phyloP scores from a whole-genome alignment of 2,329 filamentous ascomycete genomes.

The Fusarium sp. region DNA sequence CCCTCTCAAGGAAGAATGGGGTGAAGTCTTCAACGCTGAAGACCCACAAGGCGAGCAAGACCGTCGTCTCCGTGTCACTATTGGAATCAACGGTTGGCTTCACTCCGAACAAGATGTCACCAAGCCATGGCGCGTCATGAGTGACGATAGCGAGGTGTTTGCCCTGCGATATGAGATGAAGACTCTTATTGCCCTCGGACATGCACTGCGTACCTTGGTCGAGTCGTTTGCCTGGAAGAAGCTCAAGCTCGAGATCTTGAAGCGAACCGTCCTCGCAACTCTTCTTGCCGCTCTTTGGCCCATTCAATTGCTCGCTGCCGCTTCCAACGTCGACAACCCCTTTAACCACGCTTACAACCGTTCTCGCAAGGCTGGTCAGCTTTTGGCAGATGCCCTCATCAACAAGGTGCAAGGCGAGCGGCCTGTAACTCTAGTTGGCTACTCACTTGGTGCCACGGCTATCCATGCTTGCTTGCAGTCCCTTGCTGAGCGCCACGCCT shows the following conservation, averaged over 20 bases:
- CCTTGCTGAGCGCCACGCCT: conserved; percentile 81
- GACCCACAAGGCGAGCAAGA: conserved; percentile 44
- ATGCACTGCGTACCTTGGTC: conserved; percentile 77
- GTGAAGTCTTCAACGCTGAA: conserved; percentile 39
- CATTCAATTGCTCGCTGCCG: conserved; percentile 73
- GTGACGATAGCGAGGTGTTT: conserved; percentile 81
- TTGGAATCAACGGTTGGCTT: conserved; percentile 91
- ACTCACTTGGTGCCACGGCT: conserved; percentile 83
- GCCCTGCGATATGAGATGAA: conserved; percentile 87
- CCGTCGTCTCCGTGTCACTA: conserved; percentile 78
- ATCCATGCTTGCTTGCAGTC: conserved; percentile 85
- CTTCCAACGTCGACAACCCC: conserved; percentile 81
- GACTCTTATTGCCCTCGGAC: conserved; percentile 80
- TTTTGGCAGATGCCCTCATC: conserved; percentile 85
- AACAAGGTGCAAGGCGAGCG: conserved; percentile 86
- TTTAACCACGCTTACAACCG: conserved; percentile 82
- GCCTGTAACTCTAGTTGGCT: conserved; percentile 83
- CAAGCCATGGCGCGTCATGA: conserved; percentile 82
- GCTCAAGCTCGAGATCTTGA: conserved; percentile 80
- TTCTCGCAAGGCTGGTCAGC: conserved; percentile 82
- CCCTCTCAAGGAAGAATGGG: conserved; percentile 69
- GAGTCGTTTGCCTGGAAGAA: conserved; percentile 80
- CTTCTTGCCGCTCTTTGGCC: conserved; percentile 79
- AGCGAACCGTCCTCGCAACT: conserved; percentile 76
- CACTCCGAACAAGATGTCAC: conserved; percentile 79